These are phyloP conservation scores for Thermoascus crustaceus DNA, from an alignment of 2,329 filamentous ascomycete genomes.

Conservation along the genomic window DNA sequence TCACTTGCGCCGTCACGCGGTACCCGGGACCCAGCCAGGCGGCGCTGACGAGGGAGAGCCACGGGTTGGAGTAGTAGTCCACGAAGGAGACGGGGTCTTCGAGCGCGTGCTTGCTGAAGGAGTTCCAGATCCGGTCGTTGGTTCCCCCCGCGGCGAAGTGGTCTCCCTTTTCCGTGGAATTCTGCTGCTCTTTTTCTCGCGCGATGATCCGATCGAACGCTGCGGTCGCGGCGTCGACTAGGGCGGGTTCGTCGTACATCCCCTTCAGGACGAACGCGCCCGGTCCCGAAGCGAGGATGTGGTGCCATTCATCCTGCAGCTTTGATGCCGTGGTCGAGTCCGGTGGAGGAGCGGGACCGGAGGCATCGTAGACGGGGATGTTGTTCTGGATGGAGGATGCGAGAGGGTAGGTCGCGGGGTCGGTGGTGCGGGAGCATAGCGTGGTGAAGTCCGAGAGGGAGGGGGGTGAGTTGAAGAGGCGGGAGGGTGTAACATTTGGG, in stretches of 20 bases:
- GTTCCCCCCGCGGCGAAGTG: slow-evolving; percentile 51
- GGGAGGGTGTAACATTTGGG: no score
- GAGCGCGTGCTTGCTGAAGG: slow-evolving; percentile 53
- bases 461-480: slow-evolving; percentile 18
- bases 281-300: slow-evolving; percentile 48
- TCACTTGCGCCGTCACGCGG: slow-evolving; percentile 54
- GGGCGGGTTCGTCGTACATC: slow-evolving; percentile 37
- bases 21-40: slow-evolving; percentile 55
- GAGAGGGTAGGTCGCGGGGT: slow-evolving; percentile 40
- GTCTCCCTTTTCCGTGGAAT: slow-evolving; percentile 42
- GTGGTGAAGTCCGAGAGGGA: slow-evolving; percentile 38
- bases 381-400: slow-evolving; percentile 40
- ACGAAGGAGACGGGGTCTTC: slow-evolving; percentile 46
- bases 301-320: slow-evolving; percentile 55
- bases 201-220: slow-evolving; percentile 45
- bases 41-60: slow-evolving; percentile 44
- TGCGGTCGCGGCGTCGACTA: slow-evolving; percentile 42
- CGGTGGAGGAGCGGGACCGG: slow-evolving; percentile 27
- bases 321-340: slow-evolving; percentile 21
- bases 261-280: slow-evolving; percentile 52
- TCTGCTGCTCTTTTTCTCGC: slow-evolving; percentile 33
- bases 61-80: slow-evolving; percentile 53
- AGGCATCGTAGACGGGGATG: slow-evolving; percentile 49
- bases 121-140: slow-evolving; percentile 59
- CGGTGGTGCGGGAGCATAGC: slow-evolving; percentile 36